Evolutionary conservation across 768 basidiomycete genomes (phyloP), one percentile per base, ranked within the genome.

Genomic region (Vararia minispora): DNA sequence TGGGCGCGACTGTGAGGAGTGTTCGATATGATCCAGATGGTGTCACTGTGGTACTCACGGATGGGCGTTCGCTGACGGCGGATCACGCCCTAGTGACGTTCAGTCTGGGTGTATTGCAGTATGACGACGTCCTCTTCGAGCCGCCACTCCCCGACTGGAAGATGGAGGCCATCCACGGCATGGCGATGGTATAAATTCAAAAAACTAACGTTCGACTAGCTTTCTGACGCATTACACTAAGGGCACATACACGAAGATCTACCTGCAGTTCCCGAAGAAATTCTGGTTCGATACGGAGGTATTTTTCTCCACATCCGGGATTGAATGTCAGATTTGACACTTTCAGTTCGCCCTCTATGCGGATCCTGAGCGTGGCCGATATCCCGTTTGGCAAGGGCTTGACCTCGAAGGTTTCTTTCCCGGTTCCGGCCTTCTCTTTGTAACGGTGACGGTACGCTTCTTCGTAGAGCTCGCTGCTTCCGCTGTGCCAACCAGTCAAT

Each of bases 31-130:
- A 62, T 5, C 44, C 48, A n/a, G 42, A 59, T 14, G 59, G 67
- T 3, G 74, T 75, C 12, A 57, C 53, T 1, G 68, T 83, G 23
- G 60, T 60, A 12, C 58, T 77, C 21, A 45, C 55, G 1, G 57
- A 65, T 40, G 74, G 72, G 1, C 43, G 55, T 23, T 56, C 28
- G 2, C 48, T 80, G 17, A 58, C 54, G 11, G 76, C 67, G 11
- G 69, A 79, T 36, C 74, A 77, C 51, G 76, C 70, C 3, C 50
- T 83, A 21, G 72, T 71, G 44, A 82, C 80, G 0, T 82, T 82
- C 57, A 80, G 78, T 43, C 52, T 79, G 2, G 80, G 80, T 0
- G 80, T 83, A 6, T 58, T 83, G 38, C 80, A 83, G 56, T 62
- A 77, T 40, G 58, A 66, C 22, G 77, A 79, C 42, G 71, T 82